Conservation (phyloP, 2,329 filamentous ascomycete species). For the Colletotrichum echinochloae region DNA sequence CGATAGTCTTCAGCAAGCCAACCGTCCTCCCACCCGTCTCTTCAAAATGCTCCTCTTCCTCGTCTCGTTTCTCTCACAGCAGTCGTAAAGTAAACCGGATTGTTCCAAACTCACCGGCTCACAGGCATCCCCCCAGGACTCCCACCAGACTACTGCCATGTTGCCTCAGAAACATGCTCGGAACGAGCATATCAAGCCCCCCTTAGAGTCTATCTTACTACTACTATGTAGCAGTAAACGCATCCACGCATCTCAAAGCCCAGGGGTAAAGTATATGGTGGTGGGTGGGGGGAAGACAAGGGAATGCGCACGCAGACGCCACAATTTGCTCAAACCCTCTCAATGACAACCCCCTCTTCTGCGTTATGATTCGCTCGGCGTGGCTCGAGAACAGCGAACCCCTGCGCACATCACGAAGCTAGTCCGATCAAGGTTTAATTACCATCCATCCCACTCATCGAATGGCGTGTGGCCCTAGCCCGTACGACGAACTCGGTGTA, state of each 20-base stretch:
- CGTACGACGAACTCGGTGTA: not conserved
- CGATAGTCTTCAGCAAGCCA: not conserved
- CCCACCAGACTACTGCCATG: not conserved
- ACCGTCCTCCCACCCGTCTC: not conserved
- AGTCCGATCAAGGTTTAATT: conserved; percentile 35
- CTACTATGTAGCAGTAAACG: too few relatives aligned
- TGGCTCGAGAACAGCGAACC: conserved; percentile 4
- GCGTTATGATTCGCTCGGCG: conserved; percentile 11
- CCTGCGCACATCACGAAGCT: conserved; percentile 35
- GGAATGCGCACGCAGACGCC: conserved; percentile 41
- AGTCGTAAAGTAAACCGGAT: not conserved
- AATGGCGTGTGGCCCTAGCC: not conserved
- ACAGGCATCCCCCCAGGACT: too few relatives aligned
- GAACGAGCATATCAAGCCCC: not conserved
- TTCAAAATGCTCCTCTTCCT: not conserved
- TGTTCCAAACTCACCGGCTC: too few relatives aligned
- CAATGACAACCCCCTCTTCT: conserved; percentile 43
- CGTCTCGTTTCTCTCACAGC: not conserved
- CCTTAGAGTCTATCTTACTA: not conserved
- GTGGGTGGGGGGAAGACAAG: not conserved
- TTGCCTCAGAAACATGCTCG: conserved; percentile 13
- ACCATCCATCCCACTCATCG: conserved; percentile 5
- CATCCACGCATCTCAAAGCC: not conserved
- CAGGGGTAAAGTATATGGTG: too few relatives aligned
- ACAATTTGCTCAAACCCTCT: conserved; percentile 65